Evolutionary conservation across 2,329 filamentous ascomycete genomes (phyloP), one percentile per base, ranked within the genome.

Genomic region (Tolypocladium ovalisporum): DNA sequence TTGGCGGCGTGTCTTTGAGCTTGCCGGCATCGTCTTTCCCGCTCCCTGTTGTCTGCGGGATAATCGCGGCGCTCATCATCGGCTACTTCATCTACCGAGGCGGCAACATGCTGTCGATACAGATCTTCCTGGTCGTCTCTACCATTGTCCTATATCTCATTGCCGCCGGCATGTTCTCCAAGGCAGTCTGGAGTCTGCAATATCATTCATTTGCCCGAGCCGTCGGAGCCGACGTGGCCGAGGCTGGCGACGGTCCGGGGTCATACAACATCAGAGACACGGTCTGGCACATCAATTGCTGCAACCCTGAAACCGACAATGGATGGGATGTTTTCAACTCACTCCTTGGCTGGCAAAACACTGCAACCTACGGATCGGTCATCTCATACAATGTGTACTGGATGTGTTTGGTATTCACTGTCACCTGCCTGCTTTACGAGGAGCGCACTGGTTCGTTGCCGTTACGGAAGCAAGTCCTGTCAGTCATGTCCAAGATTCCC

Each of bases 141-240:
- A 93, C 89, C 3, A 89, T 87, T 67, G 80, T 93, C 66, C 75
- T 94, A 22, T 94, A 94, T 66, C 82, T 94, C 10, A 87, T 94
- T 32, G 88, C 88, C 12, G 89, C 88, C 1, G 89, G 89, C 57
- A 81, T 93, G 56, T 89, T 92, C 73, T 90, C 88, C 13, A 84
- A 84, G 60, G 81, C 82, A 1, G 79, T 92, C 22, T 92, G 88
- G 88, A 79, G 75, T 72, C 17, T 51, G 9, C 47, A 51, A 10
- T 51, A 51, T 15, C 47, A 51, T 22, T 7, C 47, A 5, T 51
- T 51, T 8, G 17, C 47, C 29, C 29, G 22, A 32, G 17, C 2
- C 19, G 47, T 51, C 29, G 47, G 29, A 7, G 34, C 29, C 19
- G 47, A 51, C 19, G 47, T 51, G 1, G 47, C 47, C 10, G 47